Conservation (phyloP, 768 basidiomycete genomes). For the Suillus decipiens region DNA sequence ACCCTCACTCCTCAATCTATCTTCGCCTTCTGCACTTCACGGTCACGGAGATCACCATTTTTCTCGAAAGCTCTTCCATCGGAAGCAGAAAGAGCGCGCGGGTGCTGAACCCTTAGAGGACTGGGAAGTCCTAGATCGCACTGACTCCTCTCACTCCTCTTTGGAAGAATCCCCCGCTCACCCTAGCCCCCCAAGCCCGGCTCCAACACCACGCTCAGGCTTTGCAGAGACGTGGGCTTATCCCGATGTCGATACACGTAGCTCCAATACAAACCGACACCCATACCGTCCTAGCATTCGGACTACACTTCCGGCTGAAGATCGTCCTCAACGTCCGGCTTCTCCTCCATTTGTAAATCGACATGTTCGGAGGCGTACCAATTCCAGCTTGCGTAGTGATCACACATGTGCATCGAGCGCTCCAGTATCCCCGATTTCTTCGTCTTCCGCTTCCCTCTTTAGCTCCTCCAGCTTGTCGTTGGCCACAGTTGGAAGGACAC, state of each 20-base stretch:
- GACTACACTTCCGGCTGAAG: neutral
- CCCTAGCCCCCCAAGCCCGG: conserved; percentile 24
- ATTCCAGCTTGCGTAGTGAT: conserved; percentile 30
- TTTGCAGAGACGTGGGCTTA: conserved; percentile 6
- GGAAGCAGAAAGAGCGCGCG: conserved; percentile 36
- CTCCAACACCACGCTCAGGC: conserved; percentile 6
- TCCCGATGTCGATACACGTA: neutral
- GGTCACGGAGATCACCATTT: conserved; percentile 30
- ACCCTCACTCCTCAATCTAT: conserved; percentile 30
- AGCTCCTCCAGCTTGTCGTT: conserved; percentile 18
- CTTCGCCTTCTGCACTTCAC: conserved; percentile 27
- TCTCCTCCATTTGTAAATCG: conserved; percentile 36
- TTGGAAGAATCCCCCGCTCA: conserved; percentile 24
- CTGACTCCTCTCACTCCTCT: conserved; percentile 29
- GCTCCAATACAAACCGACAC: conserved; percentile 1
- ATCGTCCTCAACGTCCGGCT: conserved; percentile 23
- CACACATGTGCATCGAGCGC: conserved; percentile 33
- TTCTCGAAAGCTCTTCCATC: conserved; percentile 35
- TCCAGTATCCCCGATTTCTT: conserved; percentile 33
- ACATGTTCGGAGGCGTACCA: conserved; percentile 35
- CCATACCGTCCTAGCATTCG: conserved; percentile 2
- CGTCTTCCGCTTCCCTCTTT: conserved; percentile 30
- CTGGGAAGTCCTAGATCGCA: conserved; percentile 34
- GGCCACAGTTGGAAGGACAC: conserved; percentile 24
- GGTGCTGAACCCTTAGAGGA: conserved; percentile 36